A percentile compares a stretch with the other conserved stretches of the same genome.
phyloP scores from a whole-genome alignment of 345 rosid genomes.

The Capsella bursapastoris region DNA sequence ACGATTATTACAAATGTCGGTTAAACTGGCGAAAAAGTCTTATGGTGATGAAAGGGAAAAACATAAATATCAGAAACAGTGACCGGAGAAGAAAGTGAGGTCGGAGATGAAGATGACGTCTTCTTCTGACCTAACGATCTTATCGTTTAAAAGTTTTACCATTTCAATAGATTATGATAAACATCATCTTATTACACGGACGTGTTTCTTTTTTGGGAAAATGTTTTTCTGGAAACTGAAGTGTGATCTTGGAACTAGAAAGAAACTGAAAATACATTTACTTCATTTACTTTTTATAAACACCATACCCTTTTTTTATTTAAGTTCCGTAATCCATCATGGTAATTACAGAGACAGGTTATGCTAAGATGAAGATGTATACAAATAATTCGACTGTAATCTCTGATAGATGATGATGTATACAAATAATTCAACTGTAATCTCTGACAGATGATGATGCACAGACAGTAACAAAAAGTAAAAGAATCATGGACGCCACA shows the following conservation, averaged over 20 bases:
- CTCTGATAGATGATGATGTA: neutral
- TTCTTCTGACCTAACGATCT: constrained; percentile 37
- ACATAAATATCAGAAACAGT: constrained; percentile 41
- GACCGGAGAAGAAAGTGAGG: constrained; percentile 13
- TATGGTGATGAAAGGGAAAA: neutral
- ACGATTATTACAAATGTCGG: neutral
- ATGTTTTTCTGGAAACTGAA: too few species aligned
- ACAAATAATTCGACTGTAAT: neutral
- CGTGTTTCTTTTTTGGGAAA: neutral
- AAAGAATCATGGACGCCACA: constrained; percentile 71
- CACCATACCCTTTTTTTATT: too few species aligned
- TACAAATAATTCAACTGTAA: constrained; percentile 3
- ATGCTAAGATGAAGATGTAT: constrained; percentile 4
- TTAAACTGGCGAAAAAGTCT: constrained; percentile 25
- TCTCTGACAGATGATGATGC: constrained; percentile 6
- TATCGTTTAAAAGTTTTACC: constrained; percentile 17
- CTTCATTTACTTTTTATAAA: too few species aligned
- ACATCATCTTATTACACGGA: neutral
- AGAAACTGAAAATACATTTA: too few species aligned
- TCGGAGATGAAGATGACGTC: constrained; percentile 33
- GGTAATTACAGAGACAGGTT: neutral
- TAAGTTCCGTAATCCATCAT: too few species aligned
- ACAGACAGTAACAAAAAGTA: neutral
- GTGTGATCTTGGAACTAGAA: too few species aligned
- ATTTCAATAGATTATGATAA: neutral